Percentiles rank a stretch among this genome's conserved stretches.
phyloP scores from a whole-genome alignment of 2,329 filamentous ascomycete genomes.

The Chrysoporthe puriensis region DNA sequence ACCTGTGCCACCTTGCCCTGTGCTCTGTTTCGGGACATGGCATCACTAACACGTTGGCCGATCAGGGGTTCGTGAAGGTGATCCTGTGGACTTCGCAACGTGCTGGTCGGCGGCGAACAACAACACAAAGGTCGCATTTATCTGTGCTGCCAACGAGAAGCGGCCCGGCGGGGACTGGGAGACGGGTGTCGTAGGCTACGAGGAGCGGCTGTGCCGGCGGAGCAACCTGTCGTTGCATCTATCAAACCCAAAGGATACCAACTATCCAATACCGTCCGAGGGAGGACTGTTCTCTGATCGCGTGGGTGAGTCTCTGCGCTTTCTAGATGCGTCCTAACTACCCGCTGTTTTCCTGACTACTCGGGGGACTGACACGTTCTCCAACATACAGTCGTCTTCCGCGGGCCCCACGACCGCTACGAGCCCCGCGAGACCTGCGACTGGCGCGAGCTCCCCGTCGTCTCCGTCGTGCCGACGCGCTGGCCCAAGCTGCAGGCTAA shows the following conservation, averaged over 20 bases:
- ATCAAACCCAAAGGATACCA: slow-evolving; percentile 59
- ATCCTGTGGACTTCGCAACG: slow-evolving; percentile 64
- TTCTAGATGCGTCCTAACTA: background rate
- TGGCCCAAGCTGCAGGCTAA: slow-evolving; percentile 73
- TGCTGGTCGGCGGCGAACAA: slow-evolving; percentile 53
- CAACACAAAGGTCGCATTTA: slow-evolving; percentile 60
- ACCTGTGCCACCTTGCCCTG: slow-evolving; percentile 8
- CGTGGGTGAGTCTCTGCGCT: slow-evolving; percentile 55
- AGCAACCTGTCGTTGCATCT: slow-evolving; percentile 74
- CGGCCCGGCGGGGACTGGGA: slow-evolving; percentile 82
- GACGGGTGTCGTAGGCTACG: slow-evolving; percentile 61
- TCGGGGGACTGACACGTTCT: background rate
- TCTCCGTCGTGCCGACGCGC: slow-evolving; percentile 72
- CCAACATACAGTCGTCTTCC: slow-evolving; percentile 63
- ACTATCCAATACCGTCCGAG: slow-evolving; percentile 73
- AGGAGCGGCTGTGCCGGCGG: slow-evolving; percentile 74
- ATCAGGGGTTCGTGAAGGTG: slow-evolving; percentile 56
- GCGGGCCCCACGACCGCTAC: slow-evolving; percentile 70
- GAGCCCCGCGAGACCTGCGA: slow-evolving; percentile 54
- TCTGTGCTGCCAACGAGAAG: slow-evolving; percentile 77
- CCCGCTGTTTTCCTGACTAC: background rate
- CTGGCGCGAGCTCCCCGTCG: slow-evolving; percentile 68
- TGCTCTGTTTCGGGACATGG: slow-evolving; percentile 30
- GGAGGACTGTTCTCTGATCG: slow-evolving; percentile 72
- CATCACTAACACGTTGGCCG: slow-evolving; percentile 18